These are phyloP conservation scores for Cynara cardunculus DNA, from an alignment of 129 eudicot genomes.

Conservation along the genomic window DNA sequence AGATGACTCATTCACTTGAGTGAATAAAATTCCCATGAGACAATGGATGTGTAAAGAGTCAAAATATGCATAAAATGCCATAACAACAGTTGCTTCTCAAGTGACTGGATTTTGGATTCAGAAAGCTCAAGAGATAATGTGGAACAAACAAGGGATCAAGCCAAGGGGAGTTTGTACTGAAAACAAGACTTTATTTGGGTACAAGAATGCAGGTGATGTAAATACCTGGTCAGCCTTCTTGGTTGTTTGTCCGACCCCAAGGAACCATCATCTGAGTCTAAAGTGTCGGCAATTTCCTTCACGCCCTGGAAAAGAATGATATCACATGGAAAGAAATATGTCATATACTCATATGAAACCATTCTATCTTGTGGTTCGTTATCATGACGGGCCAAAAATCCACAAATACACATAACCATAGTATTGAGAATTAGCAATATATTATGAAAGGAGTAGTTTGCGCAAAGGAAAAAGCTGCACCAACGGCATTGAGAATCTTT, in stretches of 20 bases:
- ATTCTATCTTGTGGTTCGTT: not conserved
- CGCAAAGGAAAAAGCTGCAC: not conserved
- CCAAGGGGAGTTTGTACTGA: not conserved
- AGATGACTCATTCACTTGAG: not conserved
- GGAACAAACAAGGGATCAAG: not conserved
- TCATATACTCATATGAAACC: not conserved
- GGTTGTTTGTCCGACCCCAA: not conserved
- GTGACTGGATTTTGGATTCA: not conserved
- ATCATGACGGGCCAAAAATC: not conserved
- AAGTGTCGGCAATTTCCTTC: conserved; percentile 25
- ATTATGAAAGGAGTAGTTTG: not conserved
- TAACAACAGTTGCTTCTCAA: not conserved
- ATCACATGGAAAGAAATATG: not conserved
- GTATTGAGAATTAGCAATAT: not conserved
- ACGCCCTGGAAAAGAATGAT: conserved; percentile 28
- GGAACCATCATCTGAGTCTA: conserved; percentile 11
- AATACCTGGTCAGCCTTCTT: conserved; percentile 34
- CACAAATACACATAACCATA: not conserved
- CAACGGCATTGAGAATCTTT: not conserved
- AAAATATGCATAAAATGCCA: not conserved
- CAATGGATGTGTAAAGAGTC: too few species aligned
- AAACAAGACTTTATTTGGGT: not conserved
- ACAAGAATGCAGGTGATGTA: not conserved
- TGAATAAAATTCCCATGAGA: too few species aligned
- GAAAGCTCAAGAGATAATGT: not conserved